Conservation (phyloP, 441 rosid genomes). For the Pelargonium australe region DNA sequence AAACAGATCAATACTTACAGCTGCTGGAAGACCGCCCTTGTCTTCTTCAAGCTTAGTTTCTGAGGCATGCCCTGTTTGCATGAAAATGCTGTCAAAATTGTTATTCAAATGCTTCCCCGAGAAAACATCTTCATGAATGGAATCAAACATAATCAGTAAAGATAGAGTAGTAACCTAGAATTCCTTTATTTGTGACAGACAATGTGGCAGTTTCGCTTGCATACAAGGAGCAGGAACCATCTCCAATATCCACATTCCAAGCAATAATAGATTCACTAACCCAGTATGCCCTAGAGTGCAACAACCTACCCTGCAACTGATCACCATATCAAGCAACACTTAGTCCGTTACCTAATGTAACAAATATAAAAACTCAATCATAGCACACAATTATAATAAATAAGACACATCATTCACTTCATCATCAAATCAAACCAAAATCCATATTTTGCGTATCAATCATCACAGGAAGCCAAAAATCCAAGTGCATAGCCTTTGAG, state of each 20-base stretch:
- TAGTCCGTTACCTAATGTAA: neutral
- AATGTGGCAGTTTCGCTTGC: constrained; percentile 58
- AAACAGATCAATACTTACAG: constrained; percentile 27
- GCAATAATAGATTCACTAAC: constrained; percentile 56
- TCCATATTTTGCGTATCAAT: neutral
- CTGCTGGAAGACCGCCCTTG: constrained; percentile 40
- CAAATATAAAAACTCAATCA: neutral
- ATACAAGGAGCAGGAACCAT: constrained; percentile 63
- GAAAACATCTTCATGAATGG: neutral
- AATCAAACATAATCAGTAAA: neutral
- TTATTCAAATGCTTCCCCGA: neutral
- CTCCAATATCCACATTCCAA: constrained; percentile 64
- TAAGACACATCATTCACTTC: constrained; percentile 14
- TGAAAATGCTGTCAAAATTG: constrained; percentile 13
- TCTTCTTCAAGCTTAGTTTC: constrained; percentile 54
- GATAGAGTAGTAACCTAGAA: constrained; percentile 45
- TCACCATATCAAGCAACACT: constrained; percentile 22
- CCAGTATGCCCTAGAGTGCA: constrained; percentile 71
- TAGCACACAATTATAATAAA: neutral
- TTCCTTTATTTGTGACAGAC: constrained; percentile 41
- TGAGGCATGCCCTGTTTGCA: constrained; percentile 51
- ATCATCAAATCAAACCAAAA: constrained; percentile 13
- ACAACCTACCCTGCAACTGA: constrained; percentile 49
- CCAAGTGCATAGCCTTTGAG: constrained; percentile 7
- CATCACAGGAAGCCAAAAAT: constrained; percentile 2